phyloP scores from a whole-genome alignment of 164 flowering plant species.

The Malania oleifera region DNA sequence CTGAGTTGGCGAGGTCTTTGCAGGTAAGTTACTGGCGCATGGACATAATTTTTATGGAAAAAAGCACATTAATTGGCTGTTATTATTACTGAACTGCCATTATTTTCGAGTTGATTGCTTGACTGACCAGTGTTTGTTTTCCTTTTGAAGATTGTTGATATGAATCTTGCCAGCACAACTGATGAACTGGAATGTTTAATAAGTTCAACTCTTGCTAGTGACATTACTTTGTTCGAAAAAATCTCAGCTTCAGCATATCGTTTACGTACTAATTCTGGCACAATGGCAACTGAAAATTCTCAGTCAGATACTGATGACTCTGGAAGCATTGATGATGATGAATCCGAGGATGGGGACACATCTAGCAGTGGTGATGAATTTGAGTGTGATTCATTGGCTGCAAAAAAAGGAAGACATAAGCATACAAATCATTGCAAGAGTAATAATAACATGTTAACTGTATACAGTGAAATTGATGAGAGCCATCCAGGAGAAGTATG shows the following conservation, averaged over 20 bases:
- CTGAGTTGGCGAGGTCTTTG: constrained; percentile 57
- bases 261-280: constrained; percentile 43
- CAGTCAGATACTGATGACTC: constrained; percentile 61
- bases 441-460: constrained; percentile 25
- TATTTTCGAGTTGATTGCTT: neutral
- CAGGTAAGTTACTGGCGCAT: constrained; percentile 36
- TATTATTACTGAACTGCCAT: neutral
- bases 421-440: constrained; percentile 14
- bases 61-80: neutral
- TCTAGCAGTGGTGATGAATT: constrained; percentile 36
- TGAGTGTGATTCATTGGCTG: constrained; percentile 43
- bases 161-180: constrained; percentile 47
- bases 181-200: constrained; percentile 59
- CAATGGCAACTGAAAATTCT: constrained; percentile 31
- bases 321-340: constrained; percentile 77
- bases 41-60: neutral
- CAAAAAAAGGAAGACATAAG: constrained; percentile 18
- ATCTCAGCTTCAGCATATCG: constrained; percentile 76
- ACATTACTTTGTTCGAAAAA: constrained; percentile 92
- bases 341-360: constrained; percentile 27
- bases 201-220: constrained; percentile 78
- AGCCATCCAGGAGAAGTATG: constrained; percentile 83
- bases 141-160: constrained; percentile 56
- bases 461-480: constrained; percentile 78
- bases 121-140: constrained; percentile 12